Base-by-base conservation (phyloP, 331 rosid genomes). In the Telfairia occidentalis region DNA sequence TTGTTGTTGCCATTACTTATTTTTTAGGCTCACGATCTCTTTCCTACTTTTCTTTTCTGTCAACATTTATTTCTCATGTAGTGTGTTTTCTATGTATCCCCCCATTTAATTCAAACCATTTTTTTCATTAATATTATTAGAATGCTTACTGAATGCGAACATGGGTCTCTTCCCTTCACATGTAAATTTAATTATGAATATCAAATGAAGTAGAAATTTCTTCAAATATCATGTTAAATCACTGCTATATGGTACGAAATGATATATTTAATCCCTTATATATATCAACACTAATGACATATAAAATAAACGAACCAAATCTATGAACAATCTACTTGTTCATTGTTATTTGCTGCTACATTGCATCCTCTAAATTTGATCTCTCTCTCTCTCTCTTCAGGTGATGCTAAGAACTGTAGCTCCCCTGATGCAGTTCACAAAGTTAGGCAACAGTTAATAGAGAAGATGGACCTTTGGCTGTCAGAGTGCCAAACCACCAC, bases 341-440 rank as follows among this genome's bases (percentile, higher is more conserved):
- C 67, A 15, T 65, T n/a, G 9, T 10, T 35, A 42, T 66, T 65
- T 65, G 23, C 3, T 2, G 48, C 26, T 60, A 29, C 28, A 65
- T 65, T 38, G 13, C n/a, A 65, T 63, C 2, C 19, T 34, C 76
- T 73, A 59, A 74, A 75, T 32, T 65, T 73, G 43, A 24, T 18
- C 43, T 64, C 71, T 43, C 48, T 5, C 0, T 76, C 45, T 65
- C 32, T 64, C n/a, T 40, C 71, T 77, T 53, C 83, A 92, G 98
- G 97, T 42, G 59, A 89, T 75, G 96, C 89, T 61, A 30, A 78
- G 80, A 90, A 90, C 23, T 92, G 98, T 85, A 72, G 89, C 78
- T 84, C 87, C n/a, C 92, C 97, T 2, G 98, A 85, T 45, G 92
- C 96, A 49, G 97, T 92, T 54, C 81, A 76, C 78, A 89, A 92